Evolutionary conservation across 176 grass and related monocot species (phyloP), one percentile per base, ranked within the genome.

Genomic region (Saccharum officinarum): DNA sequence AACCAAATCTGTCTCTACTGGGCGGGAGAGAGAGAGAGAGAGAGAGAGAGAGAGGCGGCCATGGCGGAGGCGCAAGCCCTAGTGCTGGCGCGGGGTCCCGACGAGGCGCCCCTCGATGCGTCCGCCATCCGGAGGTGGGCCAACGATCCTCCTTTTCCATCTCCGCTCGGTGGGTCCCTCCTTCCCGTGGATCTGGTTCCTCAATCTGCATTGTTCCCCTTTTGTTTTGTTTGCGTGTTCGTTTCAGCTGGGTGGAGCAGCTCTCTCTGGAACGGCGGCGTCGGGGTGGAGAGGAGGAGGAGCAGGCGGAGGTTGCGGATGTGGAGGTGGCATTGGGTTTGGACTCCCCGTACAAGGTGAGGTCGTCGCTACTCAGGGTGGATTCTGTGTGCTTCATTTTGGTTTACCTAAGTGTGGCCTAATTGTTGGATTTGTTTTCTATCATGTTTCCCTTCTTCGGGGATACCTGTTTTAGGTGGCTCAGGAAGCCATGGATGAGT

Each of bases 241-340:
- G 45, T 71, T 82, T 54, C 85, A 98, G 95, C 87, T 91, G 95
- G 76, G 76, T 95, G 33, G 80, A 84, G 81, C 82, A 77, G 88
- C 61, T 93, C n/a, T 73, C 67, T 1, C 79, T 84, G 66, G 47
- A 77, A 44, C 73, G 76, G 52, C 55, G 55, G 69, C 72, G 82
- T 26, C 22, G 67, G 75, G 28, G 76, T 75, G 33, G 77, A 15
- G 80, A 72, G 8, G 50, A 54, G 17, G 50, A 8, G 17, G 50
- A 11, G 38, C 78, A 33, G 22, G 57, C 63, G 25, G n/a, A n/a
- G n/a, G n/a, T n/a, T n/a, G n/a, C n/a, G n/a, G 66, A 69, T 22
- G 85, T 33, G 18, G 91, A 87, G 9, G 70, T 46, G 41, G 20
- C 85, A 30, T 69, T 74, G 30, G 67, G 39, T 37, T 84, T 86